Conservation (phyloP, 495 filamentous ascomycete species). For the Cladorrhinum samala region DNA sequence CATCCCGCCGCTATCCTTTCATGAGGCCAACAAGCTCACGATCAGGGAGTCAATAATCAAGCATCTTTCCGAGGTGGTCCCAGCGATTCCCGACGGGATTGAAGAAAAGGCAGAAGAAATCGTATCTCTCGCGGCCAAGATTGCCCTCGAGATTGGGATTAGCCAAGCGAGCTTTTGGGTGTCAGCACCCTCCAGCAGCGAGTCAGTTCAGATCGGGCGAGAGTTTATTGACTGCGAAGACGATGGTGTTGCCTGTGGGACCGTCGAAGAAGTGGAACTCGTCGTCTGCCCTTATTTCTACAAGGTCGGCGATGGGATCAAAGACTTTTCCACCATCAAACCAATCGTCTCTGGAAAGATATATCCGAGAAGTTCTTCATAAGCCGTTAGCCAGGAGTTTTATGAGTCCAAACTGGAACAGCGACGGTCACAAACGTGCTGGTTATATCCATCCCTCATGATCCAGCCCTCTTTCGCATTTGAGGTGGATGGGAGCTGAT, state of each 20-base stretch:
- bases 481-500: too few relatives aligned
- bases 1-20: neutral
- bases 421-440: neutral
- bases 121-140: conserved; percentile 5
- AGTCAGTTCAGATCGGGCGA: conserved; percentile 15
- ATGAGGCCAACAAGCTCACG: neutral
- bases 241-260: conserved; percentile 6
- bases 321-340: conserved; percentile 2
- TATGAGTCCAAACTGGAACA: neutral
- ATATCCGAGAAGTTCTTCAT: conserved; percentile 3
- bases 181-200: conserved; percentile 2
- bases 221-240: conserved; percentile 23
- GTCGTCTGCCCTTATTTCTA: conserved; percentile 14
- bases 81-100: conserved; percentile 1
- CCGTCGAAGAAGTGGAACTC: conserved; percentile 13
- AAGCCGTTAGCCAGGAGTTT: neutral
- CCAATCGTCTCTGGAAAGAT: conserved; percentile 17
- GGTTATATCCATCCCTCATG: neutral
- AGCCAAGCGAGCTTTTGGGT: conserved; percentile 10
- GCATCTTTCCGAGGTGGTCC: conserved; percentile 1
- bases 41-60: neutral
- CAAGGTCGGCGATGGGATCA: conserved; percentile 16
- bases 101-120: conserved; percentile 11
- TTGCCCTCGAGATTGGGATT: conserved; percentile 21
- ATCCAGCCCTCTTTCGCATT: too few relatives aligned